Conservation (phyloP, 2,329 filamentous ascomycete species). For the Penicillium sp. region DNA sequence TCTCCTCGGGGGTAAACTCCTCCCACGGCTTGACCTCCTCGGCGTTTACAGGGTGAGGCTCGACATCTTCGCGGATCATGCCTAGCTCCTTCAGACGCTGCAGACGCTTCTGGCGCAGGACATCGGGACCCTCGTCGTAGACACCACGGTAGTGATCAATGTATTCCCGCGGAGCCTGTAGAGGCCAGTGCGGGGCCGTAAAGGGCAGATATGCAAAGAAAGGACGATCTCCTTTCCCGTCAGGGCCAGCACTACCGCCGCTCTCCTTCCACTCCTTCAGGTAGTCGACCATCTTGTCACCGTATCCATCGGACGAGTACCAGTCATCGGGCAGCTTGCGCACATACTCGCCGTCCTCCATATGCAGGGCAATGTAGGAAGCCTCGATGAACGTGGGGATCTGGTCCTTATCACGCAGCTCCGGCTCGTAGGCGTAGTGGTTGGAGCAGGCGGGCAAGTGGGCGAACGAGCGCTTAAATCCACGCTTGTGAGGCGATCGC, state of each 20-base stretch:
- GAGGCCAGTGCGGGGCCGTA: constrained; percentile 59
- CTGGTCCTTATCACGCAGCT: constrained; percentile 37
- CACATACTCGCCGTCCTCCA: constrained; percentile 44
- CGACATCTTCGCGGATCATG: constrained; percentile 48
- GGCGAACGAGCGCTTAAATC: constrained; percentile 57
- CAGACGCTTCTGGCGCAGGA: constrained; percentile 50
- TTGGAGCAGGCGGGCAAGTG: constrained; percentile 58
- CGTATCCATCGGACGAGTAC: constrained; percentile 53
- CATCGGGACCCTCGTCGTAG: constrained; percentile 58
- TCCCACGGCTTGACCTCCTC: constrained; percentile 45
- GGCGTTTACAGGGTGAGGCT: constrained; percentile 35
- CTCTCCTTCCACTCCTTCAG: constrained; percentile 47
- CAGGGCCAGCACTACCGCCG: constrained; percentile 17
- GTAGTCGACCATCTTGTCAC: constrained; percentile 50
- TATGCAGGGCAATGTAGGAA: constrained; percentile 42
- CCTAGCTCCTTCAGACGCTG: constrained; percentile 54
- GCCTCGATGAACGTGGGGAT: constrained; percentile 41
- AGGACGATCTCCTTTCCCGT: constrained; percentile 35
- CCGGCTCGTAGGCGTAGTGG: constrained; percentile 53
- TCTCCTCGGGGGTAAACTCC: constrained; percentile 35
- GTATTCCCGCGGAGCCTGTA: constrained; percentile 54
- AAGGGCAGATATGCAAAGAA: constrained; percentile 60
- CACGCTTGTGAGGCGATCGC: constrained; percentile 51
- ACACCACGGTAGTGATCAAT: constrained; percentile 55
- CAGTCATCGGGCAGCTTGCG: constrained; percentile 48